phyloP scores from a whole-genome alignment of 192 early-diverging fungal genomes.

The Backusella sp. region DNA sequence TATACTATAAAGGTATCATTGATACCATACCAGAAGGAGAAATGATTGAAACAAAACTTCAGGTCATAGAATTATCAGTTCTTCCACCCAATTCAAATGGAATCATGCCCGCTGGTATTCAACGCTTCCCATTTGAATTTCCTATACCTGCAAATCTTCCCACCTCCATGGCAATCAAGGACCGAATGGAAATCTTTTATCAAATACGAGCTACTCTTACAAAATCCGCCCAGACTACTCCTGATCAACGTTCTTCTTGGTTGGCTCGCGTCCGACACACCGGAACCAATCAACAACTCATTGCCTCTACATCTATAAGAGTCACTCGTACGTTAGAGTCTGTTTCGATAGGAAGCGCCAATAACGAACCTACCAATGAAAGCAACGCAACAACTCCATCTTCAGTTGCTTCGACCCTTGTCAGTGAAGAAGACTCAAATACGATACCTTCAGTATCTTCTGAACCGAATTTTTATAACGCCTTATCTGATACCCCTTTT shows the following conservation, averaged over 20 bases:
- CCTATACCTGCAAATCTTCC: slow-evolving; percentile 31
- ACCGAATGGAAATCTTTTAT: slow-evolving; percentile 23
- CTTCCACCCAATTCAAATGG: slow-evolving; percentile 25
- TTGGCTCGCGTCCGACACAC: slow-evolving; percentile 11
- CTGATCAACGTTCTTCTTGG: background rate
- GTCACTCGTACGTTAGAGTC: slow-evolving; percentile 18
- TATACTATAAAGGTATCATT: slow-evolving; percentile 10
- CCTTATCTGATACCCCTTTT: background rate
- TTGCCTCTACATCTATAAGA: slow-evolving; percentile 2
- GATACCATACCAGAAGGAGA: background rate
- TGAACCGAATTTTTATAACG: background rate
- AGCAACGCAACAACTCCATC: background rate
- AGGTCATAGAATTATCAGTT: slow-evolving; percentile 27
- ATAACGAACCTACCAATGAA: background rate
- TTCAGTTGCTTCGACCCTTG: background rate
- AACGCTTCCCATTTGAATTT: slow-evolving; percentile 34
- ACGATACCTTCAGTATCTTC: background rate
- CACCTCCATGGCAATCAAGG: slow-evolving; percentile 13
- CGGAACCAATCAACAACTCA: background rate
- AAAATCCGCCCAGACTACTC: background rate
- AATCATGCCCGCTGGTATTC: slow-evolving; percentile 20
- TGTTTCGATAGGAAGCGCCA: background rate
- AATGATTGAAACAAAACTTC: slow-evolving; percentile 18
- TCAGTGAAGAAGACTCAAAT: background rate
- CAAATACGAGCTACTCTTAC: slow-evolving; percentile 19